Percentiles rank a stretch among this genome's conserved stretches.
Conservation (phyloP, 176 grass and related monocot species). For the Musa schizocarpa region DNA sequence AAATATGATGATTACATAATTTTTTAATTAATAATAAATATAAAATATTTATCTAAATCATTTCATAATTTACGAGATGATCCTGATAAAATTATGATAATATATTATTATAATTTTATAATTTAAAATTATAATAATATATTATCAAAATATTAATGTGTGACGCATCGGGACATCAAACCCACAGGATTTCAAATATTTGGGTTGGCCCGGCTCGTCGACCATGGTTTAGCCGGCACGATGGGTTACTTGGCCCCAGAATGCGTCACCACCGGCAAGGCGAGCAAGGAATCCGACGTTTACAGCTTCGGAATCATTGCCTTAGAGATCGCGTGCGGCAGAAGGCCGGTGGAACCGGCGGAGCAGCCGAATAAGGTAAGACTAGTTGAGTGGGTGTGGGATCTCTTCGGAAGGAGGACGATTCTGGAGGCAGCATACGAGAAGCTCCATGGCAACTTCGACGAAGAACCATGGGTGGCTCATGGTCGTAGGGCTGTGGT, state of each 20-base stretch:
- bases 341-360: slow-evolving; percentile 28
- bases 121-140: too few species aligned
- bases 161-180: too few species aligned
- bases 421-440: slow-evolving; percentile 48
- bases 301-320: slow-evolving; percentile 73
- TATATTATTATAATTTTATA: too few species aligned
- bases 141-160: too few species aligned
- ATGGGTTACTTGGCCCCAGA: slow-evolving; percentile 66
- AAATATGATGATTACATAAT: too few species aligned
- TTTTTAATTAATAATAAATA: slow-evolving; percentile 5
- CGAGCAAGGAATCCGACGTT: slow-evolving; percentile 42
- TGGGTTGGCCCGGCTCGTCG: slow-evolving; percentile 52
- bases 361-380: neutral
- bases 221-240: slow-evolving; percentile 50
- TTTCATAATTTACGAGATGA: too few species aligned
- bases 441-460: slow-evolving; percentile 39
- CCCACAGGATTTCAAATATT: slow-evolving; percentile 68
- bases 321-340: slow-evolving; percentile 57
- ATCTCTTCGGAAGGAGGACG: slow-evolving; percentile 46
- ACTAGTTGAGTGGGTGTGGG: slow-evolving; percentile 60
- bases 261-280: slow-evolving; percentile 47
- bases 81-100: too few species aligned
- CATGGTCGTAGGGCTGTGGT: slow-evolving; percentile 68
- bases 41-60: neutral
- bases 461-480: slow-evolving; percentile 49